Base-by-base conservation (phyloP, 495 filamentous ascomycete genomes). In the Hyphodiscus hymeniophilus region DNA sequence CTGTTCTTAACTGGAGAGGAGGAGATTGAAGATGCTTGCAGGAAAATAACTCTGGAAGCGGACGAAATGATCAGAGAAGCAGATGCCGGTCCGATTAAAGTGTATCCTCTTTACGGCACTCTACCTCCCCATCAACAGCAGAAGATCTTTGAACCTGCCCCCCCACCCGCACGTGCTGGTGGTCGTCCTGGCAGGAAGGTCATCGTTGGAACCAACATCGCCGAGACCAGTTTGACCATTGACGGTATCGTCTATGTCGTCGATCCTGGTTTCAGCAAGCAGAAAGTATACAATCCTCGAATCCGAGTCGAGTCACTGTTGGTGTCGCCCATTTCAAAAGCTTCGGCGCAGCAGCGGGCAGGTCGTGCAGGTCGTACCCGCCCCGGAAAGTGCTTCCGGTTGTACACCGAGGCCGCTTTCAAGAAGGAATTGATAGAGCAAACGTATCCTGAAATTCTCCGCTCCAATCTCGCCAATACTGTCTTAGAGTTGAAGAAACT, bases 181-280 rank as follows among this genome's bases (percentile, higher is more conserved):
- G 94, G 90, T 34, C 71, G 80, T 15, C 87, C 94, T 0, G 94
- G 94, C 18, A 78, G 94, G n/a, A 99, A 99, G 64, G 82, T 82
- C 63, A 91, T 99, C 55, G 79, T 99, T 23, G 84, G 89, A 3
- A 99, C 94, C 42, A 99, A 99, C 62, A 97, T 99, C 62, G 94
- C 94, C 7, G 94, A 99, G 68, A 99, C 94, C 0, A 88, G 81
- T 50, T 80, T 97, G 61, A 99, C 94, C 32, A 99, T 99, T 43
- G 94, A 99, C 62, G 94, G 94, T 61, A 97, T 99, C 50, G 94
- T 99, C 20, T 99, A 95, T 54, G 94, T 99, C 15, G 90, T 99
- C 7, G 94, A 99, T 61, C 92, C 94, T 6, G 94, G 94, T 17
- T 99, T 99, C 69, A 94, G 87, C 63, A 99, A 99, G 73, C 94